Base-by-base conservation (phyloP, 2,329 filamentous ascomycete species). In the Scedosporium minutisporum region DNA sequence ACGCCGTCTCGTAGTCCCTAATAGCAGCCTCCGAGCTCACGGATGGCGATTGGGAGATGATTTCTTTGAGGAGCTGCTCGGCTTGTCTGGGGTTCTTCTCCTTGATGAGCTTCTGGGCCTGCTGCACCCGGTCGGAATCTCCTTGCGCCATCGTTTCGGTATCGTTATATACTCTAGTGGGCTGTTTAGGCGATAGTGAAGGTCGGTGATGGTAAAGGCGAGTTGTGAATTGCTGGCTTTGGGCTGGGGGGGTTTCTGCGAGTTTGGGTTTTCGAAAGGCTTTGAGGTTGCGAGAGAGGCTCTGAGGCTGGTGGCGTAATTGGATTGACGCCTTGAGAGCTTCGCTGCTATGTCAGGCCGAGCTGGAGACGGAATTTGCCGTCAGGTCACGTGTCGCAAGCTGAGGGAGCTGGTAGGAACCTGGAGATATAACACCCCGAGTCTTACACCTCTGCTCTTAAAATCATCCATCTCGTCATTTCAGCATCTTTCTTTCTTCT, bases 1-100 rank as follows among this genome's bases (percentile, higher is more conserved):
- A 77, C 27, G 95, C 92, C 68, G 83, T 83, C 80, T 99, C 95
- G 71, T 97, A 99, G 75, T 96, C 91, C 75, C 90, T 88, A 68
- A 93, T 87, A 64, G 93, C 91, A 44, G 88, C 85, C 76, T 99
- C 95, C 65, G 85, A 87, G 64, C 87, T 95, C 64, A 89, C 86
- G 61, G 90, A 90, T 23, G 93, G 92, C 44, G 91, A 87, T 77
- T 90, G 88, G 61, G 91, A 87, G 68, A 97, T 85, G 73, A 97
- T 90, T 63, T 95, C 88, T 77, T 93, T 91, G 82, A 93, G 97
- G 73, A 91, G 86, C 70, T 84, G 80, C 79, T 96, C 92, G 66
- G 93, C 91, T 81, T 95, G 90, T 71, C 83, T 79, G 67, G 93
- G 89, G 72, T 96, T 86, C 67, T 87, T 83, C 33, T 38, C 33